These are phyloP conservation scores for Camillea tinctor DNA, from an alignment of 2,329 filamentous ascomycete species.

Conservation along the genomic window DNA sequence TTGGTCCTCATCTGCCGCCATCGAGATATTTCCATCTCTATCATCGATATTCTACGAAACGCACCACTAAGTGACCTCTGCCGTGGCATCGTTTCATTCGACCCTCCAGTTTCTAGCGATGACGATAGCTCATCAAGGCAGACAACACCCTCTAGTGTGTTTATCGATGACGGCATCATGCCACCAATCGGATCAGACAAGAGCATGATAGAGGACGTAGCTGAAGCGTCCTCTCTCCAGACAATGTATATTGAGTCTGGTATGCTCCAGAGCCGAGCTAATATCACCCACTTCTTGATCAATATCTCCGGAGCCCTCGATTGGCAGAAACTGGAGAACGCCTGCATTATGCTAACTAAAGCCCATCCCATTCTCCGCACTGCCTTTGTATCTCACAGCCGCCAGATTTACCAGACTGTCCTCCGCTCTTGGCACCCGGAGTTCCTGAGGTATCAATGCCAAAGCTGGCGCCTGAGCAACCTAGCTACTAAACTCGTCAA, in stretches of 20 bases:
- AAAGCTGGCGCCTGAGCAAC: constrained; percentile 39
- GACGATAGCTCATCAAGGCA: constrained; percentile 4
- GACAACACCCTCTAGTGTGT: constrained; percentile 28
- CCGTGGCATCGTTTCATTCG: constrained; percentile 27
- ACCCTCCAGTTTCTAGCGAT: constrained; percentile 15
- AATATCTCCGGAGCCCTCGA: constrained; percentile 45
- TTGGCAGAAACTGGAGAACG: constrained; percentile 43
- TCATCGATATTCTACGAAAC: constrained; percentile 43
- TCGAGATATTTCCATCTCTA: constrained; percentile 39
- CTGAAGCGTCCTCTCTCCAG: constrained; percentile 49
- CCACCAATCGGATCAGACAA: constrained; percentile 43
- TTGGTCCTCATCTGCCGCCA: constrained; percentile 46
- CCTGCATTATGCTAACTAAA: constrained; percentile 43
- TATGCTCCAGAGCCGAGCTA: constrained; percentile 43
- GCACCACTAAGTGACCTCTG: constrained; percentile 46
- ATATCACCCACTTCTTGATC: constrained; percentile 49
- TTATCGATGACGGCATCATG: constrained; percentile 41
- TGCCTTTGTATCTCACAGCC: constrained; percentile 47
- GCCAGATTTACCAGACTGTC: constrained; percentile 49
- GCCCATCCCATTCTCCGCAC: constrained; percentile 55
- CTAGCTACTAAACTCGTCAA: constrained; percentile 42
- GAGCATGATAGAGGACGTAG: constrained; percentile 45
- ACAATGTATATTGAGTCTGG: constrained; percentile 48
- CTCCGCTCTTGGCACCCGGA: constrained; percentile 42
- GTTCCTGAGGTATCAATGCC: constrained; percentile 43